These are phyloP conservation scores for Puccinia novopanici DNA, from an alignment of 1,284 basidiomycete genomes.

Conservation along the genomic window DNA sequence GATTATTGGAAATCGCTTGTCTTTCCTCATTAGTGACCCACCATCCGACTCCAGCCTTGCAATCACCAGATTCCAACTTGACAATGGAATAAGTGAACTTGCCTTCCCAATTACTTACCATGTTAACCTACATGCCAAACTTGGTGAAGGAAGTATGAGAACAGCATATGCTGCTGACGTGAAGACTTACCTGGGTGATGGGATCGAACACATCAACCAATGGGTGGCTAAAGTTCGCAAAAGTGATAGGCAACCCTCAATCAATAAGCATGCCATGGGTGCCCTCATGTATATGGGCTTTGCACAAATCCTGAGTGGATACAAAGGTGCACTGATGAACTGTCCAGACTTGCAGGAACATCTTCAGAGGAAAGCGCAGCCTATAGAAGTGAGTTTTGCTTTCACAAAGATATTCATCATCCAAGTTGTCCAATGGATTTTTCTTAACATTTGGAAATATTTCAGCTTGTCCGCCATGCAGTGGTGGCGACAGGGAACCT, in stretches of 20 bases:
- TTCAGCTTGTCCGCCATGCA: background rate
- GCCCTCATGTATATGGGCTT: background rate
- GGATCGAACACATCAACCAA: background rate
- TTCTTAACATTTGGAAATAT: no score
- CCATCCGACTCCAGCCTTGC: no score
- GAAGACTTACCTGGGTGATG: background rate
- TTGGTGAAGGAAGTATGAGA: background rate
- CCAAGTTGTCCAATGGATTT: no score
- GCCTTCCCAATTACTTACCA: background rate
- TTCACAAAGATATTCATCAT: no score
- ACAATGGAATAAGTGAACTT: background rate
- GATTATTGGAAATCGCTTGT: no score
- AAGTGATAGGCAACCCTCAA: background rate
- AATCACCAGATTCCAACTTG: background rate
- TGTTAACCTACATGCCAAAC: no score
- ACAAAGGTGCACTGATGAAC: background rate
- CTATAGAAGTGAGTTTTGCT: background rate
- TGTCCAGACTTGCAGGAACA: background rate
- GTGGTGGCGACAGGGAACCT: background rate
- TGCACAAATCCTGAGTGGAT: background rate
- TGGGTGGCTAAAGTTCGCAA: constrained; percentile 7
- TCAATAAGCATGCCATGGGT: background rate
- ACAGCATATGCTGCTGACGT: background rate
- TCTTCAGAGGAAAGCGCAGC: background rate
- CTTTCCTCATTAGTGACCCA: no score